phyloP scores from a whole-genome alignment of 208 protist species.

The Acanthamoeba healyi region DNA sequence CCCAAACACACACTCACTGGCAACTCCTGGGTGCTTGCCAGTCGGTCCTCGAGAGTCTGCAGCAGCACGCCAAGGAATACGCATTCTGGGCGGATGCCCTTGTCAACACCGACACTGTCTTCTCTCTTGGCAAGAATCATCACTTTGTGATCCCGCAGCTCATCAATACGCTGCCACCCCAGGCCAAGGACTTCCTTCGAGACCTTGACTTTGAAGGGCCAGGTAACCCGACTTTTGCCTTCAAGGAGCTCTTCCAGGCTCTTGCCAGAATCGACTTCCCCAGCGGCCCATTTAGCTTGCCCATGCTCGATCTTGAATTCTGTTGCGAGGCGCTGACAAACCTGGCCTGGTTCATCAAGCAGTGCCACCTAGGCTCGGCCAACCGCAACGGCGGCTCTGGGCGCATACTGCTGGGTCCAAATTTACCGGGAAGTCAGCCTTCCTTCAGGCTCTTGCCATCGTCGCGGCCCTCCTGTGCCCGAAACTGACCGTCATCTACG shows the following conservation, averaged over 20 bases:
- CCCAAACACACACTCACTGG: neutral
- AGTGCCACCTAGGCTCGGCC: neutral
- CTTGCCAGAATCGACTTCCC: neutral
- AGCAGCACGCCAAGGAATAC: neutral
- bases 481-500: neutral
- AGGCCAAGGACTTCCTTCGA: neutral
- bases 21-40: neutral
- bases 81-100: neutral
- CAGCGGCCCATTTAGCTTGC: neutral
- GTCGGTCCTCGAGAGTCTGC: neutral
- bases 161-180: neutral
- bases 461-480: neutral
- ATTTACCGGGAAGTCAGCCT: neutral
- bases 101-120: neutral
- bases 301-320: neutral
- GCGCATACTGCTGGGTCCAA: conserved; percentile 14
- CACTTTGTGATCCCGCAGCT: conserved; percentile 24
- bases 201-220: neutral
- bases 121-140: neutral
- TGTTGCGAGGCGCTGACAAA: neutral
- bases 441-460: conserved; percentile 20
- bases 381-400: neutral
- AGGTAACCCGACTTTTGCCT: neutral
- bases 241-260: neutral
- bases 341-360: neutral